Conservation (phyloP, 2,329 filamentous ascomycete species). For the Rutstroemia sydowiana region DNA sequence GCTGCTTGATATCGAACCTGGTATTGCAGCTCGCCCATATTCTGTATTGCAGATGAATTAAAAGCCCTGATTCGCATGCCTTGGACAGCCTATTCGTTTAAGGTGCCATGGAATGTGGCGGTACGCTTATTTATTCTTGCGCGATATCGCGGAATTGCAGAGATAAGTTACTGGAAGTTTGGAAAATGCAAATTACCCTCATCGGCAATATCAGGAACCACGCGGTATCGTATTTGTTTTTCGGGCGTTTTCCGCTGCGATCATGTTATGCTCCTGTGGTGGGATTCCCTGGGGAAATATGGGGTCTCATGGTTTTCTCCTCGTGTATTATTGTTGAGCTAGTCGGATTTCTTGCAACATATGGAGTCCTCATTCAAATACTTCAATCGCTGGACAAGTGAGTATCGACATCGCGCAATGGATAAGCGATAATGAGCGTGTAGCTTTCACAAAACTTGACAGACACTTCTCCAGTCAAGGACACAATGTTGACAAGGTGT, state of each 20-base stretch:
- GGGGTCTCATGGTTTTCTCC: neutral
- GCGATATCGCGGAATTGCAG: neutral
- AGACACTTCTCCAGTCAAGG: neutral
- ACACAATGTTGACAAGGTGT: neutral
- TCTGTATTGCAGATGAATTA: neutral
- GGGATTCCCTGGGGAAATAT: neutral
- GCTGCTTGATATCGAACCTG: neutral
- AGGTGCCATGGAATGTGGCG: neutral
- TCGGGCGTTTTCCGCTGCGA: neutral
- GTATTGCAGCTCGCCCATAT: neutral
- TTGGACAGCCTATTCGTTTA: neutral
- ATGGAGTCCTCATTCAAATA: neutral
- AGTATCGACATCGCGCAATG: neutral
- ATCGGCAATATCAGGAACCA: neutral
- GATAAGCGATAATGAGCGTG: neutral
- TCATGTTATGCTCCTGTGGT: neutral
- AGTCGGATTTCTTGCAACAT: neutral
- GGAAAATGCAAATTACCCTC: neutral
- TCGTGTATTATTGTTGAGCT: neutral
- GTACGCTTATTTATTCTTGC: neutral
- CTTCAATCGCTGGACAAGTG: neutral
- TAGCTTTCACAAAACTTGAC: neutral
- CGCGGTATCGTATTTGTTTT: neutral
- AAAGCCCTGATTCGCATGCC: neutral
- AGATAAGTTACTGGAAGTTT: neutral